Percentiles rank a stretch among this genome's conserved stretches.
These are phyloP conservation scores for Acacia melanoxylon DNA, from an alignment of 306 rosid genomes.

Conservation along the genomic window DNA sequence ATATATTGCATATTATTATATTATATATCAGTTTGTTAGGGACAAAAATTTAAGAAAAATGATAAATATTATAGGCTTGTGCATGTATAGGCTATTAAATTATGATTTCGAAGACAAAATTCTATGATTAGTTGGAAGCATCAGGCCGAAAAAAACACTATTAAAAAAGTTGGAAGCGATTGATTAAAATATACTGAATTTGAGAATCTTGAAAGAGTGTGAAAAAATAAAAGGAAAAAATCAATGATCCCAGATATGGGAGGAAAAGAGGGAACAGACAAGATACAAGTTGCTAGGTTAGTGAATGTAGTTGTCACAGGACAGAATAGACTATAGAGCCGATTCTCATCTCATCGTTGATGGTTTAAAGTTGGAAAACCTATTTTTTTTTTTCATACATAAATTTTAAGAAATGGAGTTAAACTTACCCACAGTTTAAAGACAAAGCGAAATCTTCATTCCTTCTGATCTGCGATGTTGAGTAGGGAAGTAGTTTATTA, in stretches of 20 bases:
- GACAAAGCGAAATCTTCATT: too few species aligned
- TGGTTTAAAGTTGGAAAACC: neutral
- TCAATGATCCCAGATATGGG: neutral
- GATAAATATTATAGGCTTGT: neutral
- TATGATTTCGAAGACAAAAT: neutral
- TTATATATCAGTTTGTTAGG: too few species aligned
- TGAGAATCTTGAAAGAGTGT: neutral
- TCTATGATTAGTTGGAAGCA: neutral
- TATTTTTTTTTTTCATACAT: too few species aligned
- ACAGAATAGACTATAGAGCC: neutral
- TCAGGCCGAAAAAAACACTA: neutral
- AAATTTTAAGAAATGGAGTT: too few species aligned
- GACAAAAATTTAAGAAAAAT: too few species aligned
- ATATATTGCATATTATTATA: too few species aligned
- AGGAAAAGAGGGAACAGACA: neutral
- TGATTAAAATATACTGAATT: neutral
- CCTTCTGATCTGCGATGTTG: too few species aligned
- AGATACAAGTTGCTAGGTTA: neutral
- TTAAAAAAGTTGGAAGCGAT: neutral
- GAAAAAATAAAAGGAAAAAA: neutral
- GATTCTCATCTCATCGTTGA: neutral
- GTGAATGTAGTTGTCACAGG: neutral
- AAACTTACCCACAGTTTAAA: too few species aligned
- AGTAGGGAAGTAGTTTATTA: too few species aligned
- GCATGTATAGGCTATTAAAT: neutral